phyloP scores from a whole-genome alignment of 352 stramenopile genomes.

The Pythium brachiatum region DNA sequence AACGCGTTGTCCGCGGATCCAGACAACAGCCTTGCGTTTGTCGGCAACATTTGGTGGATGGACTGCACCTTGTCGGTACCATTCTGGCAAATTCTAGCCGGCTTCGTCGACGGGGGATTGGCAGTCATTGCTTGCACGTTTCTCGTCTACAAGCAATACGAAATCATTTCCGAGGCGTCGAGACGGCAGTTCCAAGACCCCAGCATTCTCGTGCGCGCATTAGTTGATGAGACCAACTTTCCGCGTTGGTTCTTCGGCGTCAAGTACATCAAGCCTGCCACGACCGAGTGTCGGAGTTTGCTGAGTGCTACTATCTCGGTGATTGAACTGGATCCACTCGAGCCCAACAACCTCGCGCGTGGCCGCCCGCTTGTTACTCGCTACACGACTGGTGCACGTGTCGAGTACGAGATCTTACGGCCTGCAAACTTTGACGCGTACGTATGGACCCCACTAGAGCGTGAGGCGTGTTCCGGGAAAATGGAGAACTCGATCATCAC shows the following conservation, averaged over 20 bases:
- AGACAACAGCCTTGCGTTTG: background rate
- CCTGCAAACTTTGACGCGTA: slow-evolving; percentile 9
- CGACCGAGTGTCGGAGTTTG: too few relatives aligned
- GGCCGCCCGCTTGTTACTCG: slow-evolving; percentile 1
- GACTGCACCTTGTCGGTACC: background rate
- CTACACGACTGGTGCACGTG: slow-evolving; percentile 4
- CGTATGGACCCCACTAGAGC: background rate
- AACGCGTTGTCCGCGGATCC: background rate
- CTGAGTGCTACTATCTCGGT: too few relatives aligned
- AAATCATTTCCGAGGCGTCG: background rate
- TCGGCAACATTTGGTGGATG: background rate
- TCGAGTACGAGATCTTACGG: slow-evolving; percentile 13
- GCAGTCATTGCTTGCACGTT: background rate
- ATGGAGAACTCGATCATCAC: slow-evolving; percentile 9
- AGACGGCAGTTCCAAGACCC: background rate
- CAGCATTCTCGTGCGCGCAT: background rate
- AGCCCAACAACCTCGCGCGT: background rate
- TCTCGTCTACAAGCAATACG: background rate
- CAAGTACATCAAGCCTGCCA: background rate
- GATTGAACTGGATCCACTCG: too few relatives aligned
- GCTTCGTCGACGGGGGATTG: background rate
- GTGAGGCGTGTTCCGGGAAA: background rate
- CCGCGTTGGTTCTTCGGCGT: background rate
- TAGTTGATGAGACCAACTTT: background rate
- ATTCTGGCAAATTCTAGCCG: background rate